phyloP scores from a whole-genome alignment of 257 asterid species.

The Solanum paucissectum region DNA sequence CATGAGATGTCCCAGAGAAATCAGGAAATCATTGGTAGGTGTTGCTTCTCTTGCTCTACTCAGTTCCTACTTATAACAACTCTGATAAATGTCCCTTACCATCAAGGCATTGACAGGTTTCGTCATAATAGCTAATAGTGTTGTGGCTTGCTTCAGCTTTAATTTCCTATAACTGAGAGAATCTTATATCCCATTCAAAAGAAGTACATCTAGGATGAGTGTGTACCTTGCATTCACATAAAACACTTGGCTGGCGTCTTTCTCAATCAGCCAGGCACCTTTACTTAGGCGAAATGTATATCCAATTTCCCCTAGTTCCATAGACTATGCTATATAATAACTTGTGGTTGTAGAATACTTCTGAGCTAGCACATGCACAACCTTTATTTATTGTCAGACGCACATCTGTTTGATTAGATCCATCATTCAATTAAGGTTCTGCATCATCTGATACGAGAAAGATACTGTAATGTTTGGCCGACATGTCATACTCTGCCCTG shows the following conservation, averaged over 20 bases:
- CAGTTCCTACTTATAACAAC: neutral
- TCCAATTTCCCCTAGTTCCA: neutral
- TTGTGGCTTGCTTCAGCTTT: neutral
- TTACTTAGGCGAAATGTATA: neutral
- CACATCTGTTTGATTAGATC: neutral
- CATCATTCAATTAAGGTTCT: neutral
- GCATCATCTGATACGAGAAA: neutral
- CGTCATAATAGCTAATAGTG: neutral
- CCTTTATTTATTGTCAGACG: neutral
- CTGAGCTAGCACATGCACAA: neutral
- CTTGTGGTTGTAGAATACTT: neutral
- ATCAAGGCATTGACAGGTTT: neutral
- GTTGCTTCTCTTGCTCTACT: neutral
- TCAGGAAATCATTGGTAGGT: conserved; percentile 64
- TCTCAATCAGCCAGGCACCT: neutral
- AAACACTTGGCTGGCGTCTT: neutral
- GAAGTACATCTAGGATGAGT: neutral
- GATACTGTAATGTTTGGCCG: neutral
- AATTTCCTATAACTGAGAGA: neutral
- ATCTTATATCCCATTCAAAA: neutral
- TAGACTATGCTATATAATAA: neutral
- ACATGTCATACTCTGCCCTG: neutral
- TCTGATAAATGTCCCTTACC: neutral
- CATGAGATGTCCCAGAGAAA: conserved; percentile 90
- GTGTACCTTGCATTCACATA: neutral